Base-by-base conservation (phyloP, 2,329 filamentous ascomycete species). In the Tricladium varicosporioides region DNA sequence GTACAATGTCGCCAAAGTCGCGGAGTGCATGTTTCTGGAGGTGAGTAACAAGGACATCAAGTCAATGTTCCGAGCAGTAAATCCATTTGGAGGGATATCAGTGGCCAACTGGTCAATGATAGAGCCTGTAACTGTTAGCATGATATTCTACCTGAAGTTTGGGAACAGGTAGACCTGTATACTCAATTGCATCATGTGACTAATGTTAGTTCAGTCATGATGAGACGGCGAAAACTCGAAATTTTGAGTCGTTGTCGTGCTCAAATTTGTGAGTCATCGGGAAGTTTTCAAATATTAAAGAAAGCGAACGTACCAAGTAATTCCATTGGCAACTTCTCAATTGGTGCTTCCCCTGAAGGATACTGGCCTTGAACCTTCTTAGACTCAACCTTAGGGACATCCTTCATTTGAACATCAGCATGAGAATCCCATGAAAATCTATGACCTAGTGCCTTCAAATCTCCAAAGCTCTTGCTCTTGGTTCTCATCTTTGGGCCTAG, bases 51-150 rank as follows among this genome's bases (percentile, higher is more conserved):
- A 81, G 15, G 88, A 84, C 76, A 92, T 87, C 58, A 93, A 77
- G 70, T 93, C 89, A 56, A 87, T 81, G 70, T 93, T 93, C 62
- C 90, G 87, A 42, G 86, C 84, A 22, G 87, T 85, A 65, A 90
- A 81, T 54, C 87, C 87, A 70, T 91, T 89, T n/a, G 85, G 84
- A 5, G 80, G 89, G 11, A 91, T 80, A 71, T 93, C 89, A 56
- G 89, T 75, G 31, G 88, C 85, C 53, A 93, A 79, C 51, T 89
- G 79, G 60, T 88, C 86, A 67, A 93, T 88, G 60, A 93, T 91
- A 68, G 84, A 76, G 66, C 84, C 89, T 90, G 64, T 64, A 51
- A 36, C 48, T 45, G 56, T 61, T 61, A 63, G 46, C 48, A 45
- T 54, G 51, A 48, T 40, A 13, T 45, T 52, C 44, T 49, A 32